phyloP scores from a whole-genome alignment of 371 early-diverging fungal species.

The Lichtheimia hyalospora region DNA sequence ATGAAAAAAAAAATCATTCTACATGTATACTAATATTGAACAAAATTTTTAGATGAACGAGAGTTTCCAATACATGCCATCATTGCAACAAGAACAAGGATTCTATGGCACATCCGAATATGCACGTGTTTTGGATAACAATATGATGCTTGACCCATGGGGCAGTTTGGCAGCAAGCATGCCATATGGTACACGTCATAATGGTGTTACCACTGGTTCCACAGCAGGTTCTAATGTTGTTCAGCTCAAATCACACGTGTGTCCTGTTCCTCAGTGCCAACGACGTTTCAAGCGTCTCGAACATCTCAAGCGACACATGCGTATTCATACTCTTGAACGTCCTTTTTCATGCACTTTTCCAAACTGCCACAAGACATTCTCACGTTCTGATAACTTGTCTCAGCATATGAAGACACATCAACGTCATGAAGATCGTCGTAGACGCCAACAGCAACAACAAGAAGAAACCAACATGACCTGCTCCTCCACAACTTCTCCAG shows the following conservation, averaged over 20 bases:
- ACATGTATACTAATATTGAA: no score
- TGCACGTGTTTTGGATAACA: not conserved
- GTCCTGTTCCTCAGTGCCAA: constrained; percentile 54
- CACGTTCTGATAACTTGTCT: constrained; percentile 75
- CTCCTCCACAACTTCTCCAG: constrained; percentile 6
- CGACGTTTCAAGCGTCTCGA: constrained; percentile 78
- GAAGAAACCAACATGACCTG: constrained; percentile 7
- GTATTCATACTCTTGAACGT: constrained; percentile 82
- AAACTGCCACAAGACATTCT: constrained; percentile 78
- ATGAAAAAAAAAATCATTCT: no score
- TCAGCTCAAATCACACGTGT: constrained; percentile 45
- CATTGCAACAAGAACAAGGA: not conserved
- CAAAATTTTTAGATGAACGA: no score
- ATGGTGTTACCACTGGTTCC: constrained; percentile 4
- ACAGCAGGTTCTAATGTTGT: not conserved
- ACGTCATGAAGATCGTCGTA: constrained; percentile 35
- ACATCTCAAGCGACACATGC: constrained; percentile 86
- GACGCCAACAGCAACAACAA: constrained; percentile 24
- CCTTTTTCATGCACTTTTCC: constrained; percentile 70
- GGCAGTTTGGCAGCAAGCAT: not conserved
- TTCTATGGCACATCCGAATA: no score
- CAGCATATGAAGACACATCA: constrained; percentile 65
- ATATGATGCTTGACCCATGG: constrained; percentile 1
- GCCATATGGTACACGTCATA: not conserved
- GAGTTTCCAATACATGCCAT: no score